These are phyloP conservation scores for Annulohypoxylon nitens DNA, from an alignment of 495 filamentous ascomycete species.

Conservation along the genomic window DNA sequence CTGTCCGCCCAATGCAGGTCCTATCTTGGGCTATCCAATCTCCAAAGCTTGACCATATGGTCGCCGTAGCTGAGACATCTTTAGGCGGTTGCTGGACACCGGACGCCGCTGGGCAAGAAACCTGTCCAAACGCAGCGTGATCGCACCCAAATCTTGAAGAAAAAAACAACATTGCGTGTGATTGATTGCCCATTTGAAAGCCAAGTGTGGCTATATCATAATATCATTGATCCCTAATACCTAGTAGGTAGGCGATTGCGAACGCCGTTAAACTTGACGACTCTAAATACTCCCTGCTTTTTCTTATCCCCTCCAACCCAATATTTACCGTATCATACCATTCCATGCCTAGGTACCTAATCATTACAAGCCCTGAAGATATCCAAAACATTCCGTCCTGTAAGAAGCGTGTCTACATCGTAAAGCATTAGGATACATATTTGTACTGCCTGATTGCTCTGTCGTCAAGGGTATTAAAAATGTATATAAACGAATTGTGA, in stretches of 20 bases:
- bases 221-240: slow-evolving; percentile 20
- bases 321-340: slow-evolving; percentile 4
- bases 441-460: background rate
- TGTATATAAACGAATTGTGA: slow-evolving; percentile 16
- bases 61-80: too few species aligned
- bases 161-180: too few species aligned
- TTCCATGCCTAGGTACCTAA: background rate
- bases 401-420: background rate
- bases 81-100: background rate
- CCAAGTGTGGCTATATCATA: slow-evolving; percentile 6
- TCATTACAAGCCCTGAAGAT: slow-evolving; percentile 17
- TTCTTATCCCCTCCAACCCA: slow-evolving; percentile 7
- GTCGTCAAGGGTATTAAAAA: slow-evolving; percentile 8
- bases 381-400: slow-evolving; percentile 2
- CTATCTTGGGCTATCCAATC: background rate
- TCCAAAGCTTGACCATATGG: background rate
- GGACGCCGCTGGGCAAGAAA: background rate
- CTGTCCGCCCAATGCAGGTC: slow-evolving; percentile 4
- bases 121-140: background rate
- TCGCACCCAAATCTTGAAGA: background rate
- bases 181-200: background rate
- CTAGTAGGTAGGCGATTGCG: background rate
- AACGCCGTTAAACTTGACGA: background rate
- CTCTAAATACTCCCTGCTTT: slow-evolving; percentile 19
- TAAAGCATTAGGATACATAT: slow-evolving; percentile 22